Evolutionary conservation across 805 yeast genomes (phyloP), one percentile per base, ranked within the genome.

Genomic region (Saturnispora hagleri): DNA sequence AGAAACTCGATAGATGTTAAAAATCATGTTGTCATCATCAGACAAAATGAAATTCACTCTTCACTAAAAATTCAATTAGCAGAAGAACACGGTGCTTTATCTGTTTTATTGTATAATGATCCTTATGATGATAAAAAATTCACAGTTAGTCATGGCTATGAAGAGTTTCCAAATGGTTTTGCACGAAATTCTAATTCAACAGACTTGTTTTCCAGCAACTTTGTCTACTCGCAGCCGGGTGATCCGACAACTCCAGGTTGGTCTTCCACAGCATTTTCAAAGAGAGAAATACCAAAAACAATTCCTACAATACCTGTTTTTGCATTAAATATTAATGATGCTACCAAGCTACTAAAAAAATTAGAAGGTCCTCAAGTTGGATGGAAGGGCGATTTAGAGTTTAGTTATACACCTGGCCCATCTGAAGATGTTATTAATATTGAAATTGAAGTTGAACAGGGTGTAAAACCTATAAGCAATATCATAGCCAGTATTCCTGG

Each of bases 171-270:
- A 0, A 53, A 72, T 4, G 89, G 89, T 0, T 80, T 81, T 3
- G 86, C 88, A 2, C 73, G 88, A 58, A 81, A 79, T 56, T 79
- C 80, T 36, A 69, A 75, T 49, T 71, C 82, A 8, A 77, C 84
- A 27, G 81, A 81, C 59, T 72, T 86, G 61, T 84, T 81, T 3
- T 74, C 86, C 8, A 82, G 78, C 0, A 79, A 73, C 53, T 80
- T 71, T 55, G 70, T 81, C 51, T 75, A 80, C 3, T 78, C 77
- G 33, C 72, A 73, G 48, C 88, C 89, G 0, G 90, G 90, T 12
- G 91, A 84, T 61, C 90, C 90, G 35, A 81, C 89, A 0, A 82
- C 89, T 2, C 87, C 88, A 7, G 88, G 87, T 3, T 79, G 78
- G 68, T 75, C 87, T 2, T 77, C 86, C 22, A 76, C 75, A 31